Evolutionary conservation across 208 protist genomes (phyloP).

Genomic region (Leishmania mexicana): DNA sequence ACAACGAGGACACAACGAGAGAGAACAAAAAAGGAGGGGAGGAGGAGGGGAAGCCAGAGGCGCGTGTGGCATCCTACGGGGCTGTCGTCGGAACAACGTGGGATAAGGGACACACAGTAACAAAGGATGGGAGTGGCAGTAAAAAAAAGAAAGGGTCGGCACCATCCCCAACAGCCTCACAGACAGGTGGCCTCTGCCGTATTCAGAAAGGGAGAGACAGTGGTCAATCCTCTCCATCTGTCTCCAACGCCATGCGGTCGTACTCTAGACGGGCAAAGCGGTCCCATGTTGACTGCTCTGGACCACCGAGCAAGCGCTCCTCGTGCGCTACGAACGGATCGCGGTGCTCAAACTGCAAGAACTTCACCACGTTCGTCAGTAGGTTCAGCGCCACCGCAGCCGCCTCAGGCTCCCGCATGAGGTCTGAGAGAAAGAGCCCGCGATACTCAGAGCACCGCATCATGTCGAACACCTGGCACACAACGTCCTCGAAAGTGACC

Average conservation of each 20-base stretch:
- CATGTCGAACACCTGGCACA: constrained; percentile 96
- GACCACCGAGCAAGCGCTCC: constrained; percentile 63
- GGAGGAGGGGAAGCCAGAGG: not conserved
- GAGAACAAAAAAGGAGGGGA: not conserved
- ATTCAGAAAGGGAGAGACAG: constrained; percentile 10
- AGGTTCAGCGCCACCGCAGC: constrained; percentile 92
- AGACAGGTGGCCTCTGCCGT: not conserved
- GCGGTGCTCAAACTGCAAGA: constrained; percentile 92
- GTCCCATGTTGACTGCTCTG: constrained; percentile 92
- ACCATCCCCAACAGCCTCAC: not conserved
- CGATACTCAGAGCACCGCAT: constrained; percentile 53
- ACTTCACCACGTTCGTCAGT: constrained; percentile 94
- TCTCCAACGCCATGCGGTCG: constrained; percentile 89
- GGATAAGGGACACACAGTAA: not conserved
- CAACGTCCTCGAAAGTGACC: constrained; percentile 86
- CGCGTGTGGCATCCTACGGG: not conserved
- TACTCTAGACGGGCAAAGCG: constrained; percentile 93
- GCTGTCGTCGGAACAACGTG: not conserved
- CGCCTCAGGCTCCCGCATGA: constrained; percentile 81
- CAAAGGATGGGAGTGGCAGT: not conserved
- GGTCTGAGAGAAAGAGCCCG: constrained; percentile 83
- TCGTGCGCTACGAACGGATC: constrained; percentile 89
- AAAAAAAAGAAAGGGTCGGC: not conserved
- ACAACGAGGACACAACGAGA: constrained; percentile 7
- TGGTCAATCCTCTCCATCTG: constrained; percentile 40